Evolutionary conservation across 495 filamentous ascomycete genomes (phyloP), one percentile per base, ranked within the genome.

Genomic region (Annulohypoxylon maeteangense): DNA sequence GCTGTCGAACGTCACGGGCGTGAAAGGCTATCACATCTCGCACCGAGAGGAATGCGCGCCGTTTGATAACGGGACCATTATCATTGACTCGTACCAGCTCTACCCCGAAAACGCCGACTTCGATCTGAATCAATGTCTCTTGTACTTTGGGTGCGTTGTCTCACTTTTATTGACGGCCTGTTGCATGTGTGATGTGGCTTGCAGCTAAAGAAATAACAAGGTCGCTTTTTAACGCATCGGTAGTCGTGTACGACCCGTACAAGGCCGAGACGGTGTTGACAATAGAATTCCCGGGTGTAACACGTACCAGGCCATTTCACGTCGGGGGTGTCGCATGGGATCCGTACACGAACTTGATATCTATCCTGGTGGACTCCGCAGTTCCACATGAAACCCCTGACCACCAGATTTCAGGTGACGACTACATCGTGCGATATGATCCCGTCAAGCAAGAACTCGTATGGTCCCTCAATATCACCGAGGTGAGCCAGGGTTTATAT

Each of bases 41-140:
- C 20, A 14, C 3, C 56, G n/a, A 12, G 51, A 29, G 8, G 34
- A 51, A 67, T 80, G 78, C 65, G 74, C 74, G 16, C 71, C 74
- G 6, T 76, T 79, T 53, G 36, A 74, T 18, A 72, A 60, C 7
- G 77, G 78, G n/a, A 71, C 54, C 16, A 72, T 79, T 40, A 60
- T 73, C 16, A 72, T 81, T 42, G 62, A 75, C 22, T 71, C 74
- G 18, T 81, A 75, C 62, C 78, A 79, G 29, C 64, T 80, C 0
- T 80, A 80, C 32, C 76, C 79, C 32, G 79, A 79, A 36, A 80
- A 81, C 22, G 77, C 76, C 16, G 78, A 81, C 45, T 80, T 77
- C 62, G 75, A 81, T 62, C 42, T 62, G 23, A 56, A 76, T 3
- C 64, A 57, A 16, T 79, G 78, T 34, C 53, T 78, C n/a, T 57